phyloP scores from a whole-genome alignment of 306 rosid species.

The Prunus campanulata region DNA sequence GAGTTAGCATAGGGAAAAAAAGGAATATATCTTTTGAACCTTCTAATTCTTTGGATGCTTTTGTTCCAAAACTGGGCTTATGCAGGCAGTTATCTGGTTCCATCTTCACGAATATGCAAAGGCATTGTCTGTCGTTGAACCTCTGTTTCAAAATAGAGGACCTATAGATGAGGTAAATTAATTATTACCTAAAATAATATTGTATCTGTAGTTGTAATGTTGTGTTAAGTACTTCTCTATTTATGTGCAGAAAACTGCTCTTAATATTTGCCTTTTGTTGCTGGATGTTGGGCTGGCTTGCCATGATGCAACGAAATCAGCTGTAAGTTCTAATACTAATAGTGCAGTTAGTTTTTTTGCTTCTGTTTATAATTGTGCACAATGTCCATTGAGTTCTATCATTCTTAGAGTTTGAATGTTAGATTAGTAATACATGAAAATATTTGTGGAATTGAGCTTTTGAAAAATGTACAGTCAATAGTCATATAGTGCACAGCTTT shows the following conservation, averaged over 20 bases:
- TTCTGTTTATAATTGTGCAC: conserved; percentile 4
- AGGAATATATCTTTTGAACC: not conserved
- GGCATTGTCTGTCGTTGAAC: conserved; percentile 80
- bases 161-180: conserved; percentile 82
- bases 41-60: conserved; percentile 8
- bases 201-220: conserved; percentile 14
- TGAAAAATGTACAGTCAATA: not conserved
- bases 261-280: conserved; percentile 81
- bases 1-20: not conserved
- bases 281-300: conserved; percentile 95
- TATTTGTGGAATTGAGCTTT: not conserved
- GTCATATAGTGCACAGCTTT: not conserved
- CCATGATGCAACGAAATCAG: conserved; percentile 86
- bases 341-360: conserved; percentile 14
- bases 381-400: conserved; percentile 4
- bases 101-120: conserved; percentile 81
- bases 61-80: conserved; percentile 6
- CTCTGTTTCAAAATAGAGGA: conserved; percentile 89
- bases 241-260: conserved; percentile 79
- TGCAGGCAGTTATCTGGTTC: conserved; percentile 91
- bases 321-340: conserved; percentile 65
- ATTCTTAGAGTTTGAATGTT: not conserved
- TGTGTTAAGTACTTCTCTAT: conserved; percentile 27
- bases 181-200: conserved; percentile 18
- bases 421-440: not conserved